Percentiles rank a stretch among this genome's conserved stretches.
phyloP scores from a whole-genome alignment of 2,329 filamentous ascomycete species.

The Tolypocladium paradoxum region DNA sequence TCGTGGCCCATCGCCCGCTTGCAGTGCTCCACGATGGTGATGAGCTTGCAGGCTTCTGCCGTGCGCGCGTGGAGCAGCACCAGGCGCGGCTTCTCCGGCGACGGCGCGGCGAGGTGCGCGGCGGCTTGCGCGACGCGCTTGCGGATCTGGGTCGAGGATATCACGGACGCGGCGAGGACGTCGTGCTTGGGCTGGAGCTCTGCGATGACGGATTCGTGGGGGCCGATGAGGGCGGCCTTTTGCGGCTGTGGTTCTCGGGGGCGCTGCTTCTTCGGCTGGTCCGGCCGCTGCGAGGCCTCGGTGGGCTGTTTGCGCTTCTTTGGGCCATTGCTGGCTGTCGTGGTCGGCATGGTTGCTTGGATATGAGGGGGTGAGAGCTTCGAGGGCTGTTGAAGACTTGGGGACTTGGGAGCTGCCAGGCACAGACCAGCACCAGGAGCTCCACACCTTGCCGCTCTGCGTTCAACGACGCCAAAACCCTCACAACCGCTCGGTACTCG shows the following conservation, averaged over 20 bases:
- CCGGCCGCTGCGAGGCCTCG: not conserved
- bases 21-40: constrained; percentile 56
- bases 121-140: constrained; percentile 38
- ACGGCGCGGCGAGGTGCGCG: constrained; percentile 26
- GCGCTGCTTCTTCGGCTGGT: constrained; percentile 4
- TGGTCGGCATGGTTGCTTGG: constrained; percentile 3
- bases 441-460: not conserved
- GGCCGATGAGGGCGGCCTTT: constrained; percentile 16
- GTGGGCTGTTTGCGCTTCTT: constrained; percentile 5
- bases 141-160: constrained; percentile 49
- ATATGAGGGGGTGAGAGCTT: not conserved
- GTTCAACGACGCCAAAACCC: too few species aligned
- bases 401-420: not conserved
- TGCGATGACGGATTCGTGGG: constrained; percentile 31
- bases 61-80: constrained; percentile 42
- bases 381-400: not conserved
- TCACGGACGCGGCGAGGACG: constrained; percentile 41
- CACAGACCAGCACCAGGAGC: too few species aligned
- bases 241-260: constrained; percentile 3
- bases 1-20: constrained; percentile 43
- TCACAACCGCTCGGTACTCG: too few species aligned
- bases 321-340: not conserved
- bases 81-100: constrained; percentile 15
- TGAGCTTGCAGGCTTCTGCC: constrained; percentile 49
- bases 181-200: constrained; percentile 36